A percentile compares a stretch with the other conserved stretches of the same genome.
Evolutionary conservation across 2,329 filamentous ascomycete species (phyloP).

Genomic region (Colletotrichum sp.): DNA sequence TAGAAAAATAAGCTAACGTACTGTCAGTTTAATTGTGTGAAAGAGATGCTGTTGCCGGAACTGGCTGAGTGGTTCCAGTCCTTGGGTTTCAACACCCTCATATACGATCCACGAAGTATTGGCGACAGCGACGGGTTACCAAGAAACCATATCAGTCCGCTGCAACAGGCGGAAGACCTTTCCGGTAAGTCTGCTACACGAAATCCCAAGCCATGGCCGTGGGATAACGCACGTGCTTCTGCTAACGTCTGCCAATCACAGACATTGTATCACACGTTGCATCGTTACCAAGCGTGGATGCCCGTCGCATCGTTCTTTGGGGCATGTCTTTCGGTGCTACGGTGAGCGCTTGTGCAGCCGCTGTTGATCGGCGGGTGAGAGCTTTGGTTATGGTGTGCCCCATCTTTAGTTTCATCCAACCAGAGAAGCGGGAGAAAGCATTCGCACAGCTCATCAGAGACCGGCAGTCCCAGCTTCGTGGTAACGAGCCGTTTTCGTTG

Average conservation of each 20-base stretch:
- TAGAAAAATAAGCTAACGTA: neutral
- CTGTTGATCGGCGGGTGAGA: constrained; percentile 29
- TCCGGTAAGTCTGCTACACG: neutral
- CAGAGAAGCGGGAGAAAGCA: constrained; percentile 12
- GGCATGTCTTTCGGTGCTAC: constrained; percentile 32
- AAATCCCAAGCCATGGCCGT: neutral
- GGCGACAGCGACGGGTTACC: constrained; percentile 42
- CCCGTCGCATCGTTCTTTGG: constrained; percentile 28
- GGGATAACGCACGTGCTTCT: neutral
- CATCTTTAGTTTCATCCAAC: neutral
- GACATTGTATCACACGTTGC: neutral
- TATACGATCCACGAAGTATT: constrained; percentile 39
- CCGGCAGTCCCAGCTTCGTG: constrained; percentile 39
- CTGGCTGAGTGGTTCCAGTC: constrained; percentile 35
- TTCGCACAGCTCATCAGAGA: constrained; percentile 37
- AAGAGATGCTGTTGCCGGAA: constrained; percentile 36
- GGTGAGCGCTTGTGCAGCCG: constrained; percentile 28
- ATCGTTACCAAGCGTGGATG: constrained; percentile 8
- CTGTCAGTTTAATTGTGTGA: constrained; percentile 10
- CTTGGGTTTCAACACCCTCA: constrained; percentile 36
- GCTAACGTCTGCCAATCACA: neutral
- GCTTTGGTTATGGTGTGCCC: constrained; percentile 21
- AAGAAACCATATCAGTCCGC: constrained; percentile 40
- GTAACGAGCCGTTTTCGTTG: constrained; percentile 38
- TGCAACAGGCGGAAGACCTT: constrained; percentile 25